Conservation (phyloP, 1,284 basidiomycete genomes). For the Sporisorium iseilematis-ciliati region DNA sequence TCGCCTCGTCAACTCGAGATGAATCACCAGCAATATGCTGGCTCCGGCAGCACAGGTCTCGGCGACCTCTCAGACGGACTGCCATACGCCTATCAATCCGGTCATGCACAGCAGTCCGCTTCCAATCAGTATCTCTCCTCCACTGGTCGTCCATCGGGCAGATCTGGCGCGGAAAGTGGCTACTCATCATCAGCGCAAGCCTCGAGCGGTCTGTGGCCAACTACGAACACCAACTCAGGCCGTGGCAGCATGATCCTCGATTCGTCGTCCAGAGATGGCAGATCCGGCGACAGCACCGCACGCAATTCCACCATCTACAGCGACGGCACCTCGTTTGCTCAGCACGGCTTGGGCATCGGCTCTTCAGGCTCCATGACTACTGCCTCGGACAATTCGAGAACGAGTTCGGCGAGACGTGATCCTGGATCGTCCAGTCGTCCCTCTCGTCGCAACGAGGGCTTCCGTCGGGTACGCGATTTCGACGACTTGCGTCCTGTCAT, state of each 20-base stretch:
- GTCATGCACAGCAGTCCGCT: constrained; percentile 25
- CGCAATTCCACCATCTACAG: constrained; percentile 45
- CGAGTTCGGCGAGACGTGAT: constrained; percentile 23
- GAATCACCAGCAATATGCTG: constrained; percentile 25
- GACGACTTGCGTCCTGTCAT: constrained; percentile 60
- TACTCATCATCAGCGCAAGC: constrained; percentile 8
- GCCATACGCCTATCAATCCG: constrained; percentile 45
- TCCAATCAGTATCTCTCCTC: constrained; percentile 26
- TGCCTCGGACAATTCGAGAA: constrained; percentile 49
- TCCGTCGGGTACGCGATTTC: constrained; percentile 61
- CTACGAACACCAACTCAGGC: constrained; percentile 9
- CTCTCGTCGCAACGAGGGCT: constrained; percentile 53
- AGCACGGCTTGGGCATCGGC: constrained; percentile 45
- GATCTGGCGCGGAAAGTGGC: not conserved
- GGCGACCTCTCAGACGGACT: constrained; percentile 43
- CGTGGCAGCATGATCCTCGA: constrained; percentile 50
- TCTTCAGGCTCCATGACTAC: constrained; percentile 41
- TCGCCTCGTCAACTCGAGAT: constrained; percentile 33
- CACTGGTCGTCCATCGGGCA: constrained; percentile 5
- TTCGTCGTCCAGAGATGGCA: constrained; percentile 19
- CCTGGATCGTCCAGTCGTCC: constrained; percentile 19
- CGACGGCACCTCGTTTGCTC: constrained; percentile 29
- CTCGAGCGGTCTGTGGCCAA: constrained; percentile 30
- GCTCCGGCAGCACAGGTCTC: constrained; percentile 21
- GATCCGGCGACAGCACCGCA: constrained; percentile 30